Base-by-base conservation (phyloP, 352 stramenopile species). In the Globisporangium ultimum region DNA sequence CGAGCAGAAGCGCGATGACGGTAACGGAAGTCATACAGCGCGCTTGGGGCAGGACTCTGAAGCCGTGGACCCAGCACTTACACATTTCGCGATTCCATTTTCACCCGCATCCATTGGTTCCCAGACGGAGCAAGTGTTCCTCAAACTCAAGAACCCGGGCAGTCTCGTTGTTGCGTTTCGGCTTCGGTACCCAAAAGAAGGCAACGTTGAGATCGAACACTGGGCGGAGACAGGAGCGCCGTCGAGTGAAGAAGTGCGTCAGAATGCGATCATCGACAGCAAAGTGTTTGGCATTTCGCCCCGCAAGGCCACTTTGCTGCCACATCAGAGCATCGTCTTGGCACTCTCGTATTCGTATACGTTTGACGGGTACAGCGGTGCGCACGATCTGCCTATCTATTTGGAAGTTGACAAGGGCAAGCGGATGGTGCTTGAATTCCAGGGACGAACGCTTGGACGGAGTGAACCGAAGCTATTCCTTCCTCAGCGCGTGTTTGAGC, bases 121-220 rank as follows among this genome's bases (percentile, higher is more conserved):
- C 8, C 55, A 68, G 4, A 55, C 72, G 1, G 72, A 96, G 59
- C 66, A 67, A 14, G 75, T 96, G 0, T 84, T 80, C 24, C 28
- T 98, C 24, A 84, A 94, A 34, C 67, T 98, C 12, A 67, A 64
- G n/a, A 98, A 98, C 62, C 76, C 85, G 0, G 92, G 90, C 2
- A 81, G 63, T 24, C 76, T 98, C 6, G 71, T 95, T 17, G 88
- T 95, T 9, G 72, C 84, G 13, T 97, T 96, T 58, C 67, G 73
- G 11, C 53, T 98, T 43, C 84, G 89, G 21, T 91, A 97, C 20
- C 92, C 92, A 9, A 97, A 97, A 58, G 91, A 97, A 53, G 85
- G 82, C 11, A 86, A 95, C 38, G 84, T 98, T 11, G 93, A 98
- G 63, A 88, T 98, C 22, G 93, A 98, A 52, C 88, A 91, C 34